Conservation (phyloP, 2,329 filamentous ascomycete species). For the Microascus cirrosus region DNA sequence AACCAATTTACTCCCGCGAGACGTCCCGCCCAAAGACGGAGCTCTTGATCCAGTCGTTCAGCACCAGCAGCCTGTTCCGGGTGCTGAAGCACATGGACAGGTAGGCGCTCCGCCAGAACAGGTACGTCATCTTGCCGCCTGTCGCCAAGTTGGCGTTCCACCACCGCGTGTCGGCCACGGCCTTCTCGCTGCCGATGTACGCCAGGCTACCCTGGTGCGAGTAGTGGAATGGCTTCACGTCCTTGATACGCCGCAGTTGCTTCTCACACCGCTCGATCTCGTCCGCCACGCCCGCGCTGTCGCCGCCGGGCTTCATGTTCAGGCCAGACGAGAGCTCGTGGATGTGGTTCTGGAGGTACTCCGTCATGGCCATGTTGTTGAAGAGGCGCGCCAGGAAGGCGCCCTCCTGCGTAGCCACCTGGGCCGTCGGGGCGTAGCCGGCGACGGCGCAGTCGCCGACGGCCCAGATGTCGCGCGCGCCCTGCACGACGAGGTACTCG, state of each 20-base stretch:
- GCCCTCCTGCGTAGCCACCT: slow-evolving; percentile 93
- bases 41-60: slow-evolving; percentile 93
- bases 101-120: slow-evolving; percentile 98
- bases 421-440: slow-evolving; percentile 93
- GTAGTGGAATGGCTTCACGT: slow-evolving; percentile 97
- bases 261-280: slow-evolving; percentile 83
- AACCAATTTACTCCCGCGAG: slow-evolving; percentile 55
- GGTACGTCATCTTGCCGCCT: slow-evolving; percentile 86
- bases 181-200: slow-evolving; percentile 97
- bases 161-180: slow-evolving; percentile 95
- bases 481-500: slow-evolving; percentile 97
- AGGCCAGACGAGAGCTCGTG: slow-evolving; percentile 52
- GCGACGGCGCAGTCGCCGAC: slow-evolving; percentile 95
- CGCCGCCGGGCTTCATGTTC: slow-evolving; percentile 45
- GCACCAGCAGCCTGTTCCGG: slow-evolving; percentile 90
- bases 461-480: slow-evolving; percentile 94
- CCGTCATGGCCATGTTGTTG: slow-evolving; percentile 97
- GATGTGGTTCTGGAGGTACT: slow-evolving; percentile 68
- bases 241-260: slow-evolving; percentile 78
- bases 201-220: slow-evolving; percentile 93
- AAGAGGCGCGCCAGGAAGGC: slow-evolving; percentile 90
- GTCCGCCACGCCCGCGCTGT: slow-evolving; percentile 54
- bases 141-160: slow-evolving; percentile 92
- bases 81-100: slow-evolving; percentile 99
- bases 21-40: slow-evolving; percentile 95